Evolutionary conservation across 2,329 filamentous ascomycete genomes (phyloP).

Genomic region (Arthrocladium fulminans): DNA sequence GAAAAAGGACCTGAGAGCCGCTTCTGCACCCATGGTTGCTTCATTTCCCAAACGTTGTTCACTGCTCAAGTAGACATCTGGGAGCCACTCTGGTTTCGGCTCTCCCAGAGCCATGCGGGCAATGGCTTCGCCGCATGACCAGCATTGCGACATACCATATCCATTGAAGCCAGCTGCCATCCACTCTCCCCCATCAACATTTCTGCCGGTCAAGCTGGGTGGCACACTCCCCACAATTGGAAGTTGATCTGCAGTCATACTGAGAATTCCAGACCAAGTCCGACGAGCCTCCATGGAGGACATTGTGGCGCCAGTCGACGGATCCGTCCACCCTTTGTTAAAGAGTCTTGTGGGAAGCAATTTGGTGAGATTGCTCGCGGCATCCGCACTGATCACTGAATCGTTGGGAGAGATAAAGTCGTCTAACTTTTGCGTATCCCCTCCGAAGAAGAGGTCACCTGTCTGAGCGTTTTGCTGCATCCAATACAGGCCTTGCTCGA

Average conservation of each 20-base stretch:
- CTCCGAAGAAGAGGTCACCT: constrained; percentile 21
- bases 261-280: constrained; percentile 27
- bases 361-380: neutral
- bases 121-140: constrained; percentile 24
- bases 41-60: too few species aligned
- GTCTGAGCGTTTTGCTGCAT: constrained; percentile 19
- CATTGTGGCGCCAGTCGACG: neutral
- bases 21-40: too few species aligned
- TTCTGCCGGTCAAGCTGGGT: constrained; percentile 7
- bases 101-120: constrained; percentile 28
- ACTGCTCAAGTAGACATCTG: neutral
- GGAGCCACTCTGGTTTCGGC: neutral
- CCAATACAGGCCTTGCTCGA: constrained; percentile 16
- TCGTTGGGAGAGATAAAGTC: constrained; percentile 19
- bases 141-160: constrained; percentile 27
- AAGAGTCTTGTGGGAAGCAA: neutral
- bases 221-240: constrained; percentile 25
- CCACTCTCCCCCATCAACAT: constrained; percentile 22
- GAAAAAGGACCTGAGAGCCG: too few species aligned
- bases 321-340: too few species aligned
- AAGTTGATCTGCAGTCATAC: constrained; percentile 24
- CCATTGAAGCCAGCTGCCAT: constrained; percentile 27
- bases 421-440: constrained; percentile 13
- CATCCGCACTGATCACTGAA: neutral
- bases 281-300: neutral